A percentile compares a stretch with the other conserved stretches of the same genome.
phyloP scores from a whole-genome alignment of 768 basidiomycete genomes.

The Suillus luteus region DNA sequence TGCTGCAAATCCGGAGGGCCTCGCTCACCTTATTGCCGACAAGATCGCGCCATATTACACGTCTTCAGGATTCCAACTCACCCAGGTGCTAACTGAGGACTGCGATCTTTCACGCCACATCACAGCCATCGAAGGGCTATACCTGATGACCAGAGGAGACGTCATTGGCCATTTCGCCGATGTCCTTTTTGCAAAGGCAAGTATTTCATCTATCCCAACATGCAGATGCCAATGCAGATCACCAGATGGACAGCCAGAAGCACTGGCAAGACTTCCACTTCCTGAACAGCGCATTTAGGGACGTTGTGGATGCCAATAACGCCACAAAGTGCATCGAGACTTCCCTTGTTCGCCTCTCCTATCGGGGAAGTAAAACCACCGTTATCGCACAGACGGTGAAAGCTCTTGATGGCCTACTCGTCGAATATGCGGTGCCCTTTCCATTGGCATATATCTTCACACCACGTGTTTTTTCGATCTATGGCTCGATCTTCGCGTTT shows the following conservation, averaged over 20 bases:
- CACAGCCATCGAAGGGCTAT: slow-evolving; percentile 64
- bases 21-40: slow-evolving; percentile 66
- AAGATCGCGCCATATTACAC: slow-evolving; percentile 59
- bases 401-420: slow-evolving; percentile 62
- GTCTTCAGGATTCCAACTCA: slow-evolving; percentile 51
- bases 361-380: slow-evolving; percentile 51
- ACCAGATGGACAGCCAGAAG: slow-evolving; percentile 73
- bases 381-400: slow-evolving; percentile 57
- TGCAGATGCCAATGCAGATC: neutral
- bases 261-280: slow-evolving; percentile 84
- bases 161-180: slow-evolving; percentile 74
- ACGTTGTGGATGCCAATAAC: slow-evolving; percentile 56
- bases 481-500: slow-evolving; percentile 70
- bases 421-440: slow-evolving; percentile 84
- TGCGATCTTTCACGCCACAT: slow-evolving; percentile 69
- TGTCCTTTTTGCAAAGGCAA: slow-evolving; percentile 71
- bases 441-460: slow-evolving; percentile 80
- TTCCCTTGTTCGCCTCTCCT: slow-evolving; percentile 71
- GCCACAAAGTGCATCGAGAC: slow-evolving; percentile 59
- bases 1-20: slow-evolving; percentile 60
- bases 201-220: slow-evolving; percentile 9
- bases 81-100: slow-evolving; percentile 62
- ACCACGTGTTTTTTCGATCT: slow-evolving; percentile 53
- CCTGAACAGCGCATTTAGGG: slow-evolving; percentile 74
- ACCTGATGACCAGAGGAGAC: slow-evolving; percentile 78